Evolutionary conservation across 805 yeast species (phyloP).

Genomic region (Hanseniaspora occidentalis): DNA sequence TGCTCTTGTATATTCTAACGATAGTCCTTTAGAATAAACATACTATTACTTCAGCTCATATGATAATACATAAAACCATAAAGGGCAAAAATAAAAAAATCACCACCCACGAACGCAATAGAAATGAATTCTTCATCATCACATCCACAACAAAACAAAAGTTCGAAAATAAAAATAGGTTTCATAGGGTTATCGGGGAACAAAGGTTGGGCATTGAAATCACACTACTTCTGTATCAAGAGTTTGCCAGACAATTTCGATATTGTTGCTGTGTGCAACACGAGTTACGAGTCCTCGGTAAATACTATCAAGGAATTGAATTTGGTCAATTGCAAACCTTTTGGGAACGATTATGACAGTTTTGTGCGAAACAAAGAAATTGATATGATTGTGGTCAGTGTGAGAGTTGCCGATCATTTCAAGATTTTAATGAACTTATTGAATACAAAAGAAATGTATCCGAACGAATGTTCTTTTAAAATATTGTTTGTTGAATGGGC

Average conservation of each 20-base stretch:
- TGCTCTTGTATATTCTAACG: no score
- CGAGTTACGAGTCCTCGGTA: slow-evolving; percentile 12
- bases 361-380: slow-evolving; percentile 15
- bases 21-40: no score
- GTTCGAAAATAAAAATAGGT: slow-evolving; percentile 13
- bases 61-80: no score
- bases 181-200: slow-evolving; percentile 16
- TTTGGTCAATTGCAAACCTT: slow-evolving; percentile 14
- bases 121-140: no score
- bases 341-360: slow-evolving; percentile 9
- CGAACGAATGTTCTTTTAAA: slow-evolving; percentile 10
- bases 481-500: slow-evolving; percentile 22
- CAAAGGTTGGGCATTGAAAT: slow-evolving; percentile 22
- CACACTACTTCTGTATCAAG: slow-evolving; percentile 19
- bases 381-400: slow-evolving; percentile 19
- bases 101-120: no score
- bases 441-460: slow-evolving; percentile 13
- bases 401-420: slow-evolving; percentile 14
- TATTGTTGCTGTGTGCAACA: slow-evolving; percentile 18
- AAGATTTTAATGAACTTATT: slow-evolving; percentile 12
- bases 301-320: slow-evolving; percentile 16
- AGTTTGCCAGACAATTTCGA: slow-evolving; percentile 21
- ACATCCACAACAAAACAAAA: neutral
- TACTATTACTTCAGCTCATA: no score
- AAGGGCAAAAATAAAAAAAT: no score